Conservation (phyloP, 2,329 filamentous ascomycete genomes). For the Colletotrichum graminicola region DNA sequence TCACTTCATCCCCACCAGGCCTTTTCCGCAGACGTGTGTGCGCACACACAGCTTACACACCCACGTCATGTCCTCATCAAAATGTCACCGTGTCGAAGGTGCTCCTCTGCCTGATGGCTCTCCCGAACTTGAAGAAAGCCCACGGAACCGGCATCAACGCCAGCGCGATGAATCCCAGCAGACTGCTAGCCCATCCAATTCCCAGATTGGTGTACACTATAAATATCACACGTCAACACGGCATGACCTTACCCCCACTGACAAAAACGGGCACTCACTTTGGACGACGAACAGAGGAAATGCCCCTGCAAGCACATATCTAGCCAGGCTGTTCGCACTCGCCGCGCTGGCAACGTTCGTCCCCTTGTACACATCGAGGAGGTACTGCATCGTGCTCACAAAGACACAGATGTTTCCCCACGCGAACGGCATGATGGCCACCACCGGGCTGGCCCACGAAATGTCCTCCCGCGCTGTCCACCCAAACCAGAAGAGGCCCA, state of each 20-base stretch:
- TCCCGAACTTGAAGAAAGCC: conserved; percentile 64
- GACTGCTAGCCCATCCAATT: conserved; percentile 60
- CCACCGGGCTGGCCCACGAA: conserved; percentile 63
- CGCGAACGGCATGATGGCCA: conserved; percentile 67
- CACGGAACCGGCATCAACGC: conserved; percentile 64
- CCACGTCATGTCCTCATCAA: conserved; percentile 30
- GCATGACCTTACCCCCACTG: too few species aligned
- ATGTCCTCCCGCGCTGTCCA: conserved; percentile 63
- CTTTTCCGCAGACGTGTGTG: background rate
- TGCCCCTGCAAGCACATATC: conserved; percentile 66
- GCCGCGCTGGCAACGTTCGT: conserved; percentile 68
- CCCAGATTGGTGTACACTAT: conserved; percentile 61
- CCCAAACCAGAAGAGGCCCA: conserved; percentile 72
- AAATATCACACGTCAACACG: background rate
- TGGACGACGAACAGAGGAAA: conserved; percentile 74
- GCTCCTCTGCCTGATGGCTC: conserved; percentile 54
- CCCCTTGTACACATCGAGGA: conserved; percentile 67
- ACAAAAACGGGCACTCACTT: conserved; percentile 52
- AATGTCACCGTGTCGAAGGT: conserved; percentile 53
- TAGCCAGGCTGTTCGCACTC: conserved; percentile 69
- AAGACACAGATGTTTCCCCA: conserved; percentile 73
- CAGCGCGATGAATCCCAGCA: conserved; percentile 62
- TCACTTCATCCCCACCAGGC: background rate
- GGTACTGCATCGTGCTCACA: conserved; percentile 64
- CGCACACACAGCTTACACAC: conserved; percentile 42